Base-by-base conservation (phyloP, 306 rosid genomes). In the Astragalus membranaceus region DNA sequence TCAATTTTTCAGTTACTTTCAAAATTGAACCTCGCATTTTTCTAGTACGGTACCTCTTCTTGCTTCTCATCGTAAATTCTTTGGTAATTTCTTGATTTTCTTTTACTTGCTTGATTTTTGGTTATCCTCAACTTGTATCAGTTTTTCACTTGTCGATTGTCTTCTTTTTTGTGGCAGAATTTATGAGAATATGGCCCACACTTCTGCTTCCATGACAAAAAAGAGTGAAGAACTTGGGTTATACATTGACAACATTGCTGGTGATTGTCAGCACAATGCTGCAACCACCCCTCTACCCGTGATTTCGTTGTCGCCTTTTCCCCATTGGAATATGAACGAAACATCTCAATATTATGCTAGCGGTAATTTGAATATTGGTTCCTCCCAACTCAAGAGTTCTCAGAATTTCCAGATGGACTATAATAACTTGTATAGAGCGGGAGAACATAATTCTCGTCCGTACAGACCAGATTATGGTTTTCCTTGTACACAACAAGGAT, bases 321-420 rank as follows among this genome's bases (percentile, higher is more conserved):
- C 81, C 44, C 14, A 4, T 43, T 37, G 23, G 58, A 56, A 71
- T 50, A 35, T 73, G 54, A 30, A 50, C 58, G 69, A 32, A 78
- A 14, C n/a, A 37, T 64, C 81, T 73, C 44, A 70, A 17, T 51
- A 9, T 66, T 29, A 61, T 57, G 36, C 20, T 69, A 67, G 54
- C 60, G 63, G 11, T 26, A 70, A 62, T 52, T 50, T 51, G 12
- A 66, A 37, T 33, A 53, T 37, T 17, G 73, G 43, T 80, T 20
- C 80, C 55, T 62, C 82, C 67, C 76, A 58, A 41, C 65, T 41
- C 59, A 50, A 17, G 67, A 72, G 41, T 65, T 10, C 70, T 74
- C 76, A 46, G 36, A 65, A 66, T 76, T 15, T 73, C 64, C 61
- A 26, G 12, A 33, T 54, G 61, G 59, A 16, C 44, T 33, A 16